Conservation (phyloP, 164 flowering plant genomes). For the Vitis cinerea region DNA sequence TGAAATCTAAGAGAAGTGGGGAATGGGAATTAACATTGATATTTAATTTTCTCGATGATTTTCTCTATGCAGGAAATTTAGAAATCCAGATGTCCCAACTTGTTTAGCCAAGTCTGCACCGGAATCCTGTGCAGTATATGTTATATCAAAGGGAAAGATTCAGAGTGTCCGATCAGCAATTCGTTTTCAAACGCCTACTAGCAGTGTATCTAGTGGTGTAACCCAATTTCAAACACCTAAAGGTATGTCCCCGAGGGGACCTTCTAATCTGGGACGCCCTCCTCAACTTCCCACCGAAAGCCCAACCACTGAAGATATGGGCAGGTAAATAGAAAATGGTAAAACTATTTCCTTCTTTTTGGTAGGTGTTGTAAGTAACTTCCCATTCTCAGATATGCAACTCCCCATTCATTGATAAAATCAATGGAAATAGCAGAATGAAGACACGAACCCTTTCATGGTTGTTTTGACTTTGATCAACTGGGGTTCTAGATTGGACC, state of each 20-base stretch:
- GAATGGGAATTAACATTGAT: background rate
- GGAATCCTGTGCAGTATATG: conserved; percentile 41
- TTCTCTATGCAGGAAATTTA: conserved; percentile 35
- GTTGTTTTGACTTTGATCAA: too few species aligned
- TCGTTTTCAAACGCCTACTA: conserved; percentile 15
- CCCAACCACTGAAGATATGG: background rate
- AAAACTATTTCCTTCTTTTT: too few species aligned
- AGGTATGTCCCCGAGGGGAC: background rate
- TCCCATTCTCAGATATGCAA: too few species aligned
- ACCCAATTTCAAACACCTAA: too few species aligned
- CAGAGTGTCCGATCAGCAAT: conserved; percentile 19
- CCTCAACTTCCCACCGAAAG: background rate
- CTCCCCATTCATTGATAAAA: too few species aligned
- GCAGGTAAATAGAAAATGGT: background rate
- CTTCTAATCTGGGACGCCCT: background rate
- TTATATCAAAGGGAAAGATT: conserved; percentile 41
- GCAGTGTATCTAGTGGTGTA: background rate
- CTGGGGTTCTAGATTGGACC: too few species aligned
- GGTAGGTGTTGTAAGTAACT: too few species aligned
- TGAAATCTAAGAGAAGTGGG: background rate
- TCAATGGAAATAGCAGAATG: too few species aligned
- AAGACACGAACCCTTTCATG: too few species aligned
- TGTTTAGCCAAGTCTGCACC: conserved; percentile 39
- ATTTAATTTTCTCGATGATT: background rate
- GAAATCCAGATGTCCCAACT: conserved; percentile 39